Percentiles rank a stretch among this genome's conserved stretches.
Conservation (phyloP, 371 early-diverging fungal species). For the Encephalitozoon romaleae region DNA sequence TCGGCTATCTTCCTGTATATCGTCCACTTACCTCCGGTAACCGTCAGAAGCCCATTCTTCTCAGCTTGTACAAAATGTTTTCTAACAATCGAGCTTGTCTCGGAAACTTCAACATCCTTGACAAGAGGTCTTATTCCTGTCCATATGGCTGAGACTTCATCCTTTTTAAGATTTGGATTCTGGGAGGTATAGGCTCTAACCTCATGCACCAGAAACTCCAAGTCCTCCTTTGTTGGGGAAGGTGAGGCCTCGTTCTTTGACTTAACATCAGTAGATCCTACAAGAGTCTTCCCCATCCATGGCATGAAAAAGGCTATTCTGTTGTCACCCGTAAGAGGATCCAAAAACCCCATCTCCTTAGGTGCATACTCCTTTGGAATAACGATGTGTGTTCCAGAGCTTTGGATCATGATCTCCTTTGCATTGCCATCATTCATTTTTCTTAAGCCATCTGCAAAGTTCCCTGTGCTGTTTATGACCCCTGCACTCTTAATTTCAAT, state of each 20-base stretch:
- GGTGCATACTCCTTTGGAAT: constrained; percentile 82
- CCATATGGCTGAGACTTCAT: constrained; percentile 91
- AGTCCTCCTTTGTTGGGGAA: constrained; percentile 78
- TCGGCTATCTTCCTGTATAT: constrained; percentile 95
- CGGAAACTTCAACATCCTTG: constrained; percentile 74
- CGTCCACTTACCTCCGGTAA: constrained; percentile 99
- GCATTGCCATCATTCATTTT: constrained; percentile 70
- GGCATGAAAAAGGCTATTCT: constrained; percentile 95
- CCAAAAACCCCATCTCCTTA: constrained; percentile 84
- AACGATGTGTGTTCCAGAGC: constrained; percentile 87
- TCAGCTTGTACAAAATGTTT: constrained; percentile 84
- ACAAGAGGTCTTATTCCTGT: constrained; percentile 93
- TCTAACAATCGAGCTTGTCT: constrained; percentile 81
- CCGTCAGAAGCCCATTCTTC: constrained; percentile 73
- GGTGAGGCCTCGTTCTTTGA: constrained; percentile 71
- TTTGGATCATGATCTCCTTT: constrained; percentile 77
- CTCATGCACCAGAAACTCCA: constrained; percentile 85
- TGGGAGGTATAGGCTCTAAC: constrained; percentile 74
- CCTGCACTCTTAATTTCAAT: constrained; percentile 79
- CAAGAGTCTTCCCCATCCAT: constrained; percentile 88
- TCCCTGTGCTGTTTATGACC: constrained; percentile 83
- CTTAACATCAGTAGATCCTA: constrained; percentile 92
- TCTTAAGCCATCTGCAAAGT: constrained; percentile 68
- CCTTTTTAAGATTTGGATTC: constrained; percentile 78
- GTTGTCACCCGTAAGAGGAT: constrained; percentile 88